Evolutionary conservation across 1,284 basidiomycete species (phyloP).

Genomic region (Porodaedalea pini): DNA sequence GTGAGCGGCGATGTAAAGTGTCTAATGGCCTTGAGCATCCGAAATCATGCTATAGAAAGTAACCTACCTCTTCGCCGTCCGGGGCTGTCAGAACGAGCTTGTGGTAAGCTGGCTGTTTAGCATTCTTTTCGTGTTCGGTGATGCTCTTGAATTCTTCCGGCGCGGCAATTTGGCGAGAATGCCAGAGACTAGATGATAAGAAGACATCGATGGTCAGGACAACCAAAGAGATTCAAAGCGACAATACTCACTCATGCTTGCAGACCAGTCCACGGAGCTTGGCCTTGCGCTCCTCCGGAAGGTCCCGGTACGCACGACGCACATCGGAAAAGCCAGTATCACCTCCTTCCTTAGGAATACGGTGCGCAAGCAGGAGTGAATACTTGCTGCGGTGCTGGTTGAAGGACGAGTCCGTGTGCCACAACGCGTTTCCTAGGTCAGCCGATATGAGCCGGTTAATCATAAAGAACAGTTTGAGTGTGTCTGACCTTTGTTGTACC

Average conservation of each 20-base stretch:
- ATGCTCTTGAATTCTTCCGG: constrained; percentile 26
- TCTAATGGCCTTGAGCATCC: constrained; percentile 5
- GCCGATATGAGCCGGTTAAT: neutral
- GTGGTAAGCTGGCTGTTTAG: constrained; percentile 27
- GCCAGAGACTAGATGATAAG: constrained; percentile 20
- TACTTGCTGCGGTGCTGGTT: constrained; percentile 30
- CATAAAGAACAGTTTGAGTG: neutral
- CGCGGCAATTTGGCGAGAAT: constrained; percentile 26
- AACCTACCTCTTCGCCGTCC: constrained; percentile 25
- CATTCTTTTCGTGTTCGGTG: constrained; percentile 24
- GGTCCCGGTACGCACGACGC: constrained; percentile 27
- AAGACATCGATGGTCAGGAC: neutral
- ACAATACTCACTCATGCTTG: constrained; percentile 23
- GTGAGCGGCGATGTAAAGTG: constrained; percentile 31
- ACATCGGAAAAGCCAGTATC: constrained; percentile 31
- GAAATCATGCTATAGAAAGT: neutral
- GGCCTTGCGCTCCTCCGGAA: constrained; percentile 26
- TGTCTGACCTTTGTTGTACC: constrained; percentile 23
- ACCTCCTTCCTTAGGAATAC: constrained; percentile 28
- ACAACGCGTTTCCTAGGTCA: constrained; percentile 25
- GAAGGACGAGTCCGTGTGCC: constrained; percentile 29
- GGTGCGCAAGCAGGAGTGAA: constrained; percentile 29
- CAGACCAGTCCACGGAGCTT: constrained; percentile 29
- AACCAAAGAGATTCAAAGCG: neutral
- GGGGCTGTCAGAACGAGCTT: constrained; percentile 28